Evolutionary conservation across 2,329 filamentous ascomycete species (phyloP).

Genomic region (Exophiala spinifera): DNA sequence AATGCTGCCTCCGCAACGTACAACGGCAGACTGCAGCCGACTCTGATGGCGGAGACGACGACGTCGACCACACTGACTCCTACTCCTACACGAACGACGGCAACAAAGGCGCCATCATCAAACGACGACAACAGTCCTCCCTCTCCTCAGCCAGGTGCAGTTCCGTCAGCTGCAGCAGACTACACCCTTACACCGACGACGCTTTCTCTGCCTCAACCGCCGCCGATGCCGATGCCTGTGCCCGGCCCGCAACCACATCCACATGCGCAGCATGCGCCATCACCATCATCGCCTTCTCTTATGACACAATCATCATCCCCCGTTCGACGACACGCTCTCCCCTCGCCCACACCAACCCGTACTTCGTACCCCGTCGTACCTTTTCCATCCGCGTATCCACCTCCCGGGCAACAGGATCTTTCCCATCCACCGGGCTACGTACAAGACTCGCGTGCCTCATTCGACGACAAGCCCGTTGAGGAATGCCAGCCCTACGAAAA

Average conservation of each 20-base stretch:
- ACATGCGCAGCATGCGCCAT: slow-evolving; percentile 4
- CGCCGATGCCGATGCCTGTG: too few relatives aligned
- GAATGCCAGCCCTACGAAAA: slow-evolving; percentile 15
- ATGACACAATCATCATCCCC: too few relatives aligned
- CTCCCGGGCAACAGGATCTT: slow-evolving; percentile 24
- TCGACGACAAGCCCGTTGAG: slow-evolving; percentile 24
- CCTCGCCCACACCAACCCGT: slow-evolving; percentile 12
- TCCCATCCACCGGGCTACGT: slow-evolving; percentile 34
- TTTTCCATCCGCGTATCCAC: slow-evolving; percentile 7
- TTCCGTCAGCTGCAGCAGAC: slow-evolving; percentile 1
- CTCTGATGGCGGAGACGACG: too few relatives aligned
- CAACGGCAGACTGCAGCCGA: slow-evolving; percentile 19
- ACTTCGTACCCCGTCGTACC: slow-evolving; percentile 9
- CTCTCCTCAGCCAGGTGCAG: slow-evolving; percentile 18
- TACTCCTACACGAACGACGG: slow-evolving; percentile 5
- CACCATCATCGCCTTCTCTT: too few relatives aligned
- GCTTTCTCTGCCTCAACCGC: slow-evolving; percentile 8
- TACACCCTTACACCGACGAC: neutral
- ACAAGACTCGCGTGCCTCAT: slow-evolving; percentile 30
- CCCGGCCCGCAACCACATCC: slow-evolving; percentile 5
- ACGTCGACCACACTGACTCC: slow-evolving; percentile 1
- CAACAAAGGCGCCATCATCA: neutral
- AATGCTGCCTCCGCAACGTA: slow-evolving; percentile 16
- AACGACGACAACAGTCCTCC: slow-evolving; percentile 16
- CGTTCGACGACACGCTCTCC: slow-evolving; percentile 10